Base-by-base conservation (phyloP, 768 basidiomycete species). In the Agrocybe praecox region DNA sequence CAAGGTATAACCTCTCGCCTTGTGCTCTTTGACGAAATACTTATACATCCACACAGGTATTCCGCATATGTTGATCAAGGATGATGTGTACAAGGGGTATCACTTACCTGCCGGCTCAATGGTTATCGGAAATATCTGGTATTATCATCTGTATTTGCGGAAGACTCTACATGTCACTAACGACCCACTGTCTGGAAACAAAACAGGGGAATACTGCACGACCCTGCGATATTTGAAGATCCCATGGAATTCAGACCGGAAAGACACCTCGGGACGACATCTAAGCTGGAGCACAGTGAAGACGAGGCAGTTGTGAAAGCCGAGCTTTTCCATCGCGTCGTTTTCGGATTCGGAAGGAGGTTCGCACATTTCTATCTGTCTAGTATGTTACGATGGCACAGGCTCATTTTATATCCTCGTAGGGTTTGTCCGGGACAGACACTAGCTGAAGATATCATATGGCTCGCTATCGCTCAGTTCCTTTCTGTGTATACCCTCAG, bases 111-210 rank as follows among this genome's bases (percentile, higher is more conserved):
- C 71, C 54, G 75, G 74, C 54, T 57, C 76, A 6, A 34, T 73
- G 2, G 61, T 76, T 15, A 34, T 74, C 23, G 60, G 66, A 23
- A 77, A 78, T 24, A 61, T 68, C 19, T 77, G 74, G 76, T 72
- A 53, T n/a, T n/a, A n/a, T n/a, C n/a, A n/a, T n/a, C n/a, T n/a
- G n/a, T n/a, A n/a, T n/a, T n/a, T n/a, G n/a, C n/a, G n/a, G n/a
- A n/a, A n/a, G n/a, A n/a, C n/a, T n/a, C n/a, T n/a, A n/a, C n/a
- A n/a, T n/a, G n/a, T n/a, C n/a, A n/a, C n/a, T n/a, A n/a, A n/a
- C n/a, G n/a, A n/a, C n/a, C n/a, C n/a, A n/a, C n/a, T n/a, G n/a
- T n/a, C n/a, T n/a, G n/a, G n/a, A n/a, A n/a, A n/a, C n/a, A 43
- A n/a, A 17, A 17, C 29, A 58, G 62, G 59, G 59, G 53, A 24